These are phyloP conservation scores for Hippophae tibetana DNA, from an alignment of 306 rosid species.

Conservation along the genomic window DNA sequence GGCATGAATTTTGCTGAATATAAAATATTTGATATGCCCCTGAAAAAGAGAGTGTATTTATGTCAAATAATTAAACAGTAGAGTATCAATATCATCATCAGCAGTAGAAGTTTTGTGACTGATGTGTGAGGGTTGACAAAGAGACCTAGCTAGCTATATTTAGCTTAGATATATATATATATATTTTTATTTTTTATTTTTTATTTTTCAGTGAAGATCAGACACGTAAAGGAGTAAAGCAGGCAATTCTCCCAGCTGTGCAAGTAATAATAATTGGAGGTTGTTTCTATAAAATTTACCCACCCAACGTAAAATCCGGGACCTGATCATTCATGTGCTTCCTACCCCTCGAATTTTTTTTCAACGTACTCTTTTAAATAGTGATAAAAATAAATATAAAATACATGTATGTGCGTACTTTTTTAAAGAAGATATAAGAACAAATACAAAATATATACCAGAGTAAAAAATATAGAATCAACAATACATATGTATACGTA, in stretches of 20 bases:
- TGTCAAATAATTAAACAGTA: no score
- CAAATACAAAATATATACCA: no score
- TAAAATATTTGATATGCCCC: no score
- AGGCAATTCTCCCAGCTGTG: constrained; percentile 18
- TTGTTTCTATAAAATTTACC: constrained; percentile 20
- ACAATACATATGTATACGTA: no score
- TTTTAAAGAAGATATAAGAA: no score
- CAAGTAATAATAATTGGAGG: constrained; percentile 47
- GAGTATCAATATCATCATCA: not conserved
- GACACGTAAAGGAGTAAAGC: constrained; percentile 10
- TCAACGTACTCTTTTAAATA: constrained; percentile 14
- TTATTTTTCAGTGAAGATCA: no score
- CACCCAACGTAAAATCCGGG: constrained; percentile 46
- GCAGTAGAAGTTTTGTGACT: constrained; percentile 13
- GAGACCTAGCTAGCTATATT: not conserved
- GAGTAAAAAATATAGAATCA: no score
- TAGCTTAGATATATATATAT: no score
- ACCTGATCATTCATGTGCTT: constrained; percentile 23
- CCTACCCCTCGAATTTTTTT: constrained; percentile 16
- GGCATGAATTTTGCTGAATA: no score
- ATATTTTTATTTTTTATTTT: no score
- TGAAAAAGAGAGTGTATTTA: no score
- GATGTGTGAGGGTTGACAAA: constrained; percentile 20
- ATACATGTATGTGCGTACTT: no score
- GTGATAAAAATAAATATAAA: not conserved